phyloP scores from a whole-genome alignment of 108 stramenopile genomes.

The Seminavis robusta region DNA sequence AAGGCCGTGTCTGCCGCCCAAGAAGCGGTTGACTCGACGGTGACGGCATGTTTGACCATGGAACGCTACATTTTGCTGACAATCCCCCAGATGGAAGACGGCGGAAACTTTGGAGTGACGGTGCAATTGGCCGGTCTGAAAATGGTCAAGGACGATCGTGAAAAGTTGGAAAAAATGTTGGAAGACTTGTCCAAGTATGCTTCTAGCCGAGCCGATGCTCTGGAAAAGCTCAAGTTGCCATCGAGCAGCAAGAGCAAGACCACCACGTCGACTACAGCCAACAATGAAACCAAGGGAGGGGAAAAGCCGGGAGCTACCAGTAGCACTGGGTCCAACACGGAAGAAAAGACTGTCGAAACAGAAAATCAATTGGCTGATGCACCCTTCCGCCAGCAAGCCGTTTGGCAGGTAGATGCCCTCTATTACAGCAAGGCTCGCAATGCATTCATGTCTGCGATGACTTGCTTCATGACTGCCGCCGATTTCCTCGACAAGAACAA shows the following conservation, averaged over 20 bases:
- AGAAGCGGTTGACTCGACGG: conserved; percentile 20
- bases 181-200: conserved; percentile 62
- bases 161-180: conserved; percentile 35
- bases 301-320: conserved; percentile 18
- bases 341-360: conserved; percentile 31
- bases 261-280: conserved; percentile 37
- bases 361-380: conserved; percentile 16
- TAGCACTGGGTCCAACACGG: conserved; percentile 17
- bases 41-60: neutral
- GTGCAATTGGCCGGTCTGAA: conserved; percentile 71
- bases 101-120: conserved; percentile 77
- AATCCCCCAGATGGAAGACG: conserved; percentile 75
- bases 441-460: conserved; percentile 20
- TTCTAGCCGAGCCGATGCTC: conserved; percentile 63
- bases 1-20: conserved; percentile 16
- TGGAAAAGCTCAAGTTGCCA: conserved; percentile 56
- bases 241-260: conserved; percentile 24
- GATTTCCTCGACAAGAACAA: conserved; percentile 69
- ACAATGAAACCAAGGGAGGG: conserved; percentile 31
- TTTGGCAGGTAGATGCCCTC: conserved; percentile 49
- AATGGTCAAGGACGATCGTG: conserved; percentile 46
- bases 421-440: conserved; percentile 41
- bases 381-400: conserved; percentile 21
- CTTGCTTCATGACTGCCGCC: conserved; percentile 36
- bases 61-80: conserved; percentile 34